Conservation (phyloP, 2,329 filamentous ascomycete species). For the Tolypocladium amazonense region DNA sequence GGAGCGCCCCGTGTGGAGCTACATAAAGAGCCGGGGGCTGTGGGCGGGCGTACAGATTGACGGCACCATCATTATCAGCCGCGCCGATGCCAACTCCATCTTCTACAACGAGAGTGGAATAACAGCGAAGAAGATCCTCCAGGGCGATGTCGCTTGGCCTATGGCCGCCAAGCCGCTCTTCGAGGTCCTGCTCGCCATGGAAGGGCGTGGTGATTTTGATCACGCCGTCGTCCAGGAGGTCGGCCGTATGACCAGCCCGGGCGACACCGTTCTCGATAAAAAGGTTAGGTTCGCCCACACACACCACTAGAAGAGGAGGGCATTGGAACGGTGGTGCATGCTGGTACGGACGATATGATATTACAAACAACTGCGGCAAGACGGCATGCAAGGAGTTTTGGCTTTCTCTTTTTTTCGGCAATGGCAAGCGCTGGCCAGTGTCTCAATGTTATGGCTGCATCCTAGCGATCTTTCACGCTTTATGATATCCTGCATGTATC, state of each 20-base stretch:
- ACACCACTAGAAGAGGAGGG: neutral
- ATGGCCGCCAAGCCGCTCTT: conserved; percentile 24
- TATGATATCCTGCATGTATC: neutral
- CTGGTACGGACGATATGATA: neutral
- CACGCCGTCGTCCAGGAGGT: conserved; percentile 15
- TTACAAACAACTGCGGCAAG: neutral
- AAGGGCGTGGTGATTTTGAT: conserved; percentile 19
- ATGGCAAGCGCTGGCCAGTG: neutral
- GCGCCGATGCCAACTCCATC: conserved; percentile 66
- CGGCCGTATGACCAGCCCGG: conserved; percentile 10
- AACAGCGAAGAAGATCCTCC: conserved; percentile 23
- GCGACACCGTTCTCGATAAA: conserved; percentile 16
- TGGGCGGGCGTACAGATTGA: conserved; percentile 75
- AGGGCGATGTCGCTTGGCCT: conserved; percentile 28
- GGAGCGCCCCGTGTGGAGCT: conserved; percentile 61
- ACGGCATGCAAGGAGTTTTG: neutral
- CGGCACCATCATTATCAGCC: conserved; percentile 66
- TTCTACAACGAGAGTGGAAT: conserved; percentile 57
- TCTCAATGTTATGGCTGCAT: neutral
- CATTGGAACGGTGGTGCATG: neutral
- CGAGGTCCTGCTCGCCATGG: conserved; percentile 27
- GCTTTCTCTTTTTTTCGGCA: neutral
- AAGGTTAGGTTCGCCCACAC: conserved; percentile 14
- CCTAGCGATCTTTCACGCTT: neutral
- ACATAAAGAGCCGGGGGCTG: conserved; percentile 70